A percentile compares a stretch with the other conserved stretches of the same genome.
phyloP scores from a whole-genome alignment of 768 basidiomycete species.

The Tulasnella calospora region DNA sequence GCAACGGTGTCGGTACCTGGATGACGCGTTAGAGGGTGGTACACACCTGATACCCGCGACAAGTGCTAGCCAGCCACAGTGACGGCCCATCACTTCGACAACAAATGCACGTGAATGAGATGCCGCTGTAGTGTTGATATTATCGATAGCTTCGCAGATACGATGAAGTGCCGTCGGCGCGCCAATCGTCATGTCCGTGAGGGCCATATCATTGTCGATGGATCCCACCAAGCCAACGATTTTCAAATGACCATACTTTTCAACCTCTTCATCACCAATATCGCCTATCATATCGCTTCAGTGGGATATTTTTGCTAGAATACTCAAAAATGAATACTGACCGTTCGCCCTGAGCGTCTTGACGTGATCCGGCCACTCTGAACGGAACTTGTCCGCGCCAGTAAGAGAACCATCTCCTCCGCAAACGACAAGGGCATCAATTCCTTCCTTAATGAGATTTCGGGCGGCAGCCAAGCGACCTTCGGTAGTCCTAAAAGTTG shows the following conservation, averaged over 20 bases:
- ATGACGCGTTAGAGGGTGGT: neutral
- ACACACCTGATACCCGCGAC: constrained; percentile 83
- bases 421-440: constrained; percentile 93
- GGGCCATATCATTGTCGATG: constrained; percentile 98
- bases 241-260: constrained; percentile 74
- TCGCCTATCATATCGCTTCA: constrained; percentile 42
- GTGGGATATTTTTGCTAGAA: neutral
- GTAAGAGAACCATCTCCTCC: constrained; percentile 97
- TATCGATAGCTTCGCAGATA: constrained; percentile 97
- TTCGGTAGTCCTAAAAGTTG: constrained; percentile 76
- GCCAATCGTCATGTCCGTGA: constrained; percentile 96
- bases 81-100: constrained; percentile 98
- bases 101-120: constrained; percentile 98
- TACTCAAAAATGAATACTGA: constrained; percentile 32
- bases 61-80: constrained; percentile 98
- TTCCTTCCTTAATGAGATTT: constrained; percentile 93
- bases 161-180: constrained; percentile 92
- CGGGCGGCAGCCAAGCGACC: constrained; percentile 83
- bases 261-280: constrained; percentile 69
- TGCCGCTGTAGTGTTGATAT: constrained; percentile 92
- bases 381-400: constrained; percentile 88
- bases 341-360: constrained; percentile 60
- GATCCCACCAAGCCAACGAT: constrained; percentile 99
- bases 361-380: constrained; percentile 90
- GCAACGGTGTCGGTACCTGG: neutral